Evolutionary conservation across 2,329 filamentous ascomycete species (phyloP).

Genomic region (Blastomyces parvus): DNA sequence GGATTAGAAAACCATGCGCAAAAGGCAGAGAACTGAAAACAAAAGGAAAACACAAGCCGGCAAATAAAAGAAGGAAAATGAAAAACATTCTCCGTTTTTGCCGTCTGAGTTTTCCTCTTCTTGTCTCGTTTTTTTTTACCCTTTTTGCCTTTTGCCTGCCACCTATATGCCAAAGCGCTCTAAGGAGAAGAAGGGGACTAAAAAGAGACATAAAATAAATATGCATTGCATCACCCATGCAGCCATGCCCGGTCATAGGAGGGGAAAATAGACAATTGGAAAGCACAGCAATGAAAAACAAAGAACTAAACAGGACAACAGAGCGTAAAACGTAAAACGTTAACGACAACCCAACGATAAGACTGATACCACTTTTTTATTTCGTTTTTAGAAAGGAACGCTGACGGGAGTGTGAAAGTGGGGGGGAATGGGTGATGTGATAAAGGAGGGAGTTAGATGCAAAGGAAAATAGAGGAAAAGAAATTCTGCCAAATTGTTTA

Average conservation of each 20-base stretch:
- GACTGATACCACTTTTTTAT: not conserved
- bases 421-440: no score
- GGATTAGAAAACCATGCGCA: not conserved
- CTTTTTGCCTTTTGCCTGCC: not conserved
- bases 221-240: not conserved
- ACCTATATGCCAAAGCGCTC: conserved; percentile 4
- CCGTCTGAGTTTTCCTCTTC: not conserved
- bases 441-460: not conserved
- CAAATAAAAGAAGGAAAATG: conserved; percentile 1
- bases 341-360: not conserved
- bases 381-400: not conserved
- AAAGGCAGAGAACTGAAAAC: not conserved
- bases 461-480: conserved; percentile 2
- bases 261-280: not conserved
- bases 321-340: not conserved
- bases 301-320: not conserved
- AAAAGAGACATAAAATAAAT: no score
- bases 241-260: not conserved
- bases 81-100: not conserved
- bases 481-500: conserved; percentile 14
- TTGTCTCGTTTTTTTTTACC: not conserved
- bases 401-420: not conserved
- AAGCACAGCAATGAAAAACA: not conserved
- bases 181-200: not conserved
- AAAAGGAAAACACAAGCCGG: not conserved